Base-by-base conservation (phyloP, 306 rosid species). In the Quercus alba region DNA sequence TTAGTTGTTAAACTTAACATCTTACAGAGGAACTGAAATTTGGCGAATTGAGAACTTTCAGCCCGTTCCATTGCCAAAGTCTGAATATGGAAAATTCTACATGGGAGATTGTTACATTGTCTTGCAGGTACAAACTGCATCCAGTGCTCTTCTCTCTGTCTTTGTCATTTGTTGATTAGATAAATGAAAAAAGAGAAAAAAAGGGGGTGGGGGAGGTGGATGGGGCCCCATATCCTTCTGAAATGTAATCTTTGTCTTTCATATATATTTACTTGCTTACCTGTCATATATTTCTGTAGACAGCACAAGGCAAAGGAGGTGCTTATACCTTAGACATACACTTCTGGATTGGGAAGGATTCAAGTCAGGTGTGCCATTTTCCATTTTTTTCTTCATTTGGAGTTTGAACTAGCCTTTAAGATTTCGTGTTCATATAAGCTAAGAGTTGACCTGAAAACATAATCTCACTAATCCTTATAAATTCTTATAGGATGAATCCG, bases 271-370 rank as follows among this genome's bases (percentile, higher is more conserved):
- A 30, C 21, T 10, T 30, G 15, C 70, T 28, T 64, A 64, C 41
- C 12, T 68, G 52, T 74, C 62, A 20, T 21, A 38, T 68, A 49
- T 83, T 66, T 81, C 85, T 90, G 86, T 87, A 96, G 98, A 91
- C 97, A 74, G 75, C 97, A 68, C 99, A 93, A 85, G 92, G 91
- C 86, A 96, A 84, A 90, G 99, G 98, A 61, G 97, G 99, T 10
- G 73, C 92, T 83, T 90, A 88, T 83, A 83, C 89, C 10, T 88
- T 80, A 82, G 99, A 96, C 78, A 89, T 96, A 74, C 99, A 96
- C 91, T 96, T 96, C 83, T 96, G 99, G 99, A 80, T 96, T 89
- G 99, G 99, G 87, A 96, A 86, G 88, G 99, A 96, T 85, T 89
- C 99, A 56, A 96, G 98, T 87, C 98, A 93, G 97, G 99, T 93